phyloP scores from a whole-genome alignment of 2,329 filamentous ascomycete genomes.

The Aureobasidium lini region DNA sequence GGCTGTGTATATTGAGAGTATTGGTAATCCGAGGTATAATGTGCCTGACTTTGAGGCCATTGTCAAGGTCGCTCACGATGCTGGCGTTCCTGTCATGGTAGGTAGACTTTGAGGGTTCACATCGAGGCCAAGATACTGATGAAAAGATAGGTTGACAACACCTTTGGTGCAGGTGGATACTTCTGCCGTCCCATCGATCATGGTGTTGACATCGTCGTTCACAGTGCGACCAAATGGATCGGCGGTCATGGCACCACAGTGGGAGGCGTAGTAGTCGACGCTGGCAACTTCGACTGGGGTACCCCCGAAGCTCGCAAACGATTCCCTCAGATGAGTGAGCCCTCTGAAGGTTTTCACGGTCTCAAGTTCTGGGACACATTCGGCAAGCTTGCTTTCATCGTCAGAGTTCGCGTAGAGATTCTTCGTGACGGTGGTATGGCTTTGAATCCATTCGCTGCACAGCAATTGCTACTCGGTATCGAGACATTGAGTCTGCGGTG shows the following conservation, averaged over 20 bases:
- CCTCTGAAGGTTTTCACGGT: slow-evolving; percentile 81
- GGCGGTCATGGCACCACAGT: slow-evolving; percentile 92
- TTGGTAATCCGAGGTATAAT: slow-evolving; percentile 91
- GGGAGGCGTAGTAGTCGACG: slow-evolving; percentile 76
- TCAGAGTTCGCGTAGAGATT: slow-evolving; percentile 81
- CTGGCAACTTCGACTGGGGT: slow-evolving; percentile 91
- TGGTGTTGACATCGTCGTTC: slow-evolving; percentile 49
- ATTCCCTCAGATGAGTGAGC: slow-evolving; percentile 91
- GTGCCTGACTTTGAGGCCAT: slow-evolving; percentile 86
- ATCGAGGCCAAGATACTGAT: slow-evolving; percentile 28
- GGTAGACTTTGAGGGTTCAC: slow-evolving; percentile 16
- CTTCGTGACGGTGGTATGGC: slow-evolving; percentile 76
- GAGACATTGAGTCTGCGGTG: slow-evolving; percentile 84
- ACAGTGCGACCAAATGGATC: slow-evolving; percentile 91
- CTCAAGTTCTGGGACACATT: slow-evolving; percentile 94
- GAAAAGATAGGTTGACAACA: slow-evolving; percentile 70
- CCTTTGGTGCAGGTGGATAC: slow-evolving; percentile 88
- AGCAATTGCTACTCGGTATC: slow-evolving; percentile 80
- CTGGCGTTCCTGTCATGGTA: slow-evolving; percentile 50
- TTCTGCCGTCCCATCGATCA: slow-evolving; percentile 80
- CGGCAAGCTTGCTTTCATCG: slow-evolving; percentile 71
- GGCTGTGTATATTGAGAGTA: slow-evolving; percentile 84
- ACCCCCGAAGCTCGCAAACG: slow-evolving; percentile 56
- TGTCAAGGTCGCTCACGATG: slow-evolving; percentile 66
- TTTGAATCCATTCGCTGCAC: slow-evolving; percentile 84